Base-by-base conservation (phyloP, 352 stramenopile species). In the Phytopythium vexans region DNA sequence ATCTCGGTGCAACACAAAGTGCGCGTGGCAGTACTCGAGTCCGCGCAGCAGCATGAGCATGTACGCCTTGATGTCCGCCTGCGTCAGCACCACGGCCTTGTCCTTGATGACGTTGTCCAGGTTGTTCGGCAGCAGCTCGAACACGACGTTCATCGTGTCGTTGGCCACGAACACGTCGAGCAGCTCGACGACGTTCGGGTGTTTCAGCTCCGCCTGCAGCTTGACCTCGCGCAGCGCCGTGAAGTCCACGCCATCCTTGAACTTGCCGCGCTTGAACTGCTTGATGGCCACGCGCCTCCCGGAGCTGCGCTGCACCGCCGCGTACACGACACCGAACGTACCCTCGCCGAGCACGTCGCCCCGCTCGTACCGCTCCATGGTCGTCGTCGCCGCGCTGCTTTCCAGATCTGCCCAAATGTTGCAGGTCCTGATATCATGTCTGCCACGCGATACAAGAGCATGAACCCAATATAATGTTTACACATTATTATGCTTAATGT, bases 131-230 rank as follows among this genome's bases (percentile, higher is more conserved):
- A 94, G 66, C 49, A 95, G 71, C 72, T 96, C 87, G 49, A 93
- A 95, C 38, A 96, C 87, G 34, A 96, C 71, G 64, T 95, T 94
- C 60, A 96, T 89, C 15, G 83, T 96, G 60, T 94, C 86, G 44
- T 92, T 92, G 45, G 82, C 68, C 15, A 93, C 83, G 48, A 92
- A 96, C 14, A 94, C 87, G 52, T 95, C 86, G 45, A 96, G 72
- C 37, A 96, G 70, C 60, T 94, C 79, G 47, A 91, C 76, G 6
- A 93, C 77, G 53, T 95, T 95, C 12, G 75, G 62, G 68, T 95
- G 85, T 55, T 91, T 88, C 49, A 95, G 77, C 61, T 95, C 84
- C 8, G 77, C 75, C 64, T 95, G 83, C 6, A 96, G 68, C 58
- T 94, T 95, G 44, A 96, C 86, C 74, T 96, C 87, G 37, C 87